A percentile compares a stretch with the other conserved stretches of the same genome.
These are phyloP conservation scores for Gamarada debralockiae DNA, from an alignment of 495 filamentous ascomycete genomes.

Conservation along the genomic window DNA sequence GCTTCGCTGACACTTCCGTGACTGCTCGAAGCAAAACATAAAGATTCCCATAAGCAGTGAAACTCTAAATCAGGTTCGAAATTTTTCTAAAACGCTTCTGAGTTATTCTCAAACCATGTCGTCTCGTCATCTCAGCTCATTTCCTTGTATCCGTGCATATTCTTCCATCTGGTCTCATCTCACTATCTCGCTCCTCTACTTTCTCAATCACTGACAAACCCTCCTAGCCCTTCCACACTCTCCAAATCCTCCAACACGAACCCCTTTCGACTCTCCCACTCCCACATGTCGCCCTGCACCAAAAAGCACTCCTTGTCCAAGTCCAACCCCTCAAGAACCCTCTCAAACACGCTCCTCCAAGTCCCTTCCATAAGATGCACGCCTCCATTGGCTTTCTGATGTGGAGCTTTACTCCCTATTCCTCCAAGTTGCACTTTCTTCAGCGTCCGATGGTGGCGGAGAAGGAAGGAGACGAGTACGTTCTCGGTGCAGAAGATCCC, in stretches of 20 bases:
- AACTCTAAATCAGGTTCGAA: too few species aligned
- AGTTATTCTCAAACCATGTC: too few species aligned
- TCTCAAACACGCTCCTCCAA: conserved; percentile 10
- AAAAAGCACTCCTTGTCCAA: neutral
- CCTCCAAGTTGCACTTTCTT: conserved; percentile 12
- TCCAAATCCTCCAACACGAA: conserved; percentile 12
- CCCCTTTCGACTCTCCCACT: conserved; percentile 12
- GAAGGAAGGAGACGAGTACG: conserved; percentile 9
- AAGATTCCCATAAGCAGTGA: too few species aligned
- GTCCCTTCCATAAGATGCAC: conserved; percentile 10
- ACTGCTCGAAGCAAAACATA: too few species aligned
- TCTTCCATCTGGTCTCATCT: neutral
- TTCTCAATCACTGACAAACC: conserved; percentile 13
- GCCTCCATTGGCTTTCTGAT: conserved; percentile 15
- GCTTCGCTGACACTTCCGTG: too few species aligned
- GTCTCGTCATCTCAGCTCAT: too few species aligned
- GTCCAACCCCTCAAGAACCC: neutral
- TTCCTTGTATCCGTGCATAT: too few species aligned
- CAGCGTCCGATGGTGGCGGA: neutral
- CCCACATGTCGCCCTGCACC: conserved; percentile 16
- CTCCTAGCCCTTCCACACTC: neutral
- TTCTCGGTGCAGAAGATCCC: conserved; percentile 1
- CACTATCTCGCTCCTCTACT: conserved; percentile 14
- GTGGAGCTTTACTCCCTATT: conserved; percentile 3
- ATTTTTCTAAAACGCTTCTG: too few species aligned